Base-by-base conservation (phyloP, 306 rosid species). In the Dalbergia cultrata region DNA sequence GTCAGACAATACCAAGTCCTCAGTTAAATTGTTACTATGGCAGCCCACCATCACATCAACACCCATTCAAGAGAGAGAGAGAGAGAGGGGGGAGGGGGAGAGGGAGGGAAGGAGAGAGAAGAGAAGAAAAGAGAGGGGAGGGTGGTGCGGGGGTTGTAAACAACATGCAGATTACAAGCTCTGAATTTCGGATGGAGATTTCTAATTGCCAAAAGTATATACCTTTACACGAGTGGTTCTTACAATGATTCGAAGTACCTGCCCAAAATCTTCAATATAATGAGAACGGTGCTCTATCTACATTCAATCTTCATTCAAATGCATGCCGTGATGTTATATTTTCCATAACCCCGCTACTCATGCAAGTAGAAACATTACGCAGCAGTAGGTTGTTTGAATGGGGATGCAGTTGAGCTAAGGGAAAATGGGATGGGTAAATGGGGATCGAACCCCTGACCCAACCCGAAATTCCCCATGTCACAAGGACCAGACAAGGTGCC, bases 301-400 rank as follows among this genome's bases (percentile, higher is more conserved):
- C 57, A 45, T 49, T 17, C 22, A 66, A 14, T 17, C 57, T 75
- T 56, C 57, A 19, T 54, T 74, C 81, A 41, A 64, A 66, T 47
- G 33, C 37, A 49, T 34, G 81, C 12, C 0, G 22, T 49, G 14
- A 34, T 72, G 72, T 22, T 72, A 37, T 65, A 50, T 54, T 77
- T 83, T 57, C 44, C 67, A 7, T 17, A 68, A 50, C 17, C 54
- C 60, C 79, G 45, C 8, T 77, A 52, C 49, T 71, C 68, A 53
- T 44, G 72, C 52, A 67, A 21, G 60, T 8, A 71, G 31, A 65
- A 19, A 13, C 52, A 77, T 43, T 56, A 18, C 63, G 31, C 35
- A 69, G 1, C 3, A 37, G 78, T 31, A 22, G 5, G 17, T 54
- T 58, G 56, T 44, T 21, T 44, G 10, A 7, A 8, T 44, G 50